A percentile compares a stretch with the other conserved stretches of the same genome.
These are phyloP conservation scores for Neocallimastix lanati DNA, from an alignment of 192 early-diverging fungal genomes.

Conservation along the genomic window DNA sequence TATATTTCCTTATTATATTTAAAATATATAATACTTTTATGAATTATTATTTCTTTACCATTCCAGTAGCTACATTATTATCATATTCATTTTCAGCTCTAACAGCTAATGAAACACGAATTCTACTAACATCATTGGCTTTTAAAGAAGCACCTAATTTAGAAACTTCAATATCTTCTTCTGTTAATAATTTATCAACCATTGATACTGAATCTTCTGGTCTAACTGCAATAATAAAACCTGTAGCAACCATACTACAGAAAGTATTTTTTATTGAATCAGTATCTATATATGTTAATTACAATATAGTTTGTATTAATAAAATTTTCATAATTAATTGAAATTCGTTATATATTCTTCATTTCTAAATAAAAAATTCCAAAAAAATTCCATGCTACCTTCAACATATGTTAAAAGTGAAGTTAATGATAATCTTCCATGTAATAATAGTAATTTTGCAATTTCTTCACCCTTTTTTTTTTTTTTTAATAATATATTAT, in stretches of 20 bases:
- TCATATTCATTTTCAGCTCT: not conserved
- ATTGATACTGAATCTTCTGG: not conserved
- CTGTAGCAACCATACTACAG: not conserved
- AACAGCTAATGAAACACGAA: not conserved
- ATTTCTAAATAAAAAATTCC: too few relatives aligned
- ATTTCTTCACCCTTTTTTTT: not conserved
- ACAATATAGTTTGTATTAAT: too few relatives aligned
- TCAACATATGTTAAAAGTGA: not conserved
- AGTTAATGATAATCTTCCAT: not conserved
- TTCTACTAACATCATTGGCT: not conserved
- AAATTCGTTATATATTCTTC: too few relatives aligned
- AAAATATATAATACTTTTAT: too few relatives aligned
- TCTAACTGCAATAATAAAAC: not conserved
- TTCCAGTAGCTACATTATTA: not conserved
- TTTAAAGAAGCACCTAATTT: not conserved
- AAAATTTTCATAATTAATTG: too few relatives aligned
- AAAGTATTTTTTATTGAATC: not conserved
- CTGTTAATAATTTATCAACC: not conserved
- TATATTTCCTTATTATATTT: too few relatives aligned
- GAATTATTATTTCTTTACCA: not conserved
- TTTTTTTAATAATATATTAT: not conserved
- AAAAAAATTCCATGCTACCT: not conserved
- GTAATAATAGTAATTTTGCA: not conserved
- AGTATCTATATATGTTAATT: not conserved
- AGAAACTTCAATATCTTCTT: not conserved